phyloP scores from a whole-genome alignment of 805 yeast genomes.

The Candida pini region DNA sequence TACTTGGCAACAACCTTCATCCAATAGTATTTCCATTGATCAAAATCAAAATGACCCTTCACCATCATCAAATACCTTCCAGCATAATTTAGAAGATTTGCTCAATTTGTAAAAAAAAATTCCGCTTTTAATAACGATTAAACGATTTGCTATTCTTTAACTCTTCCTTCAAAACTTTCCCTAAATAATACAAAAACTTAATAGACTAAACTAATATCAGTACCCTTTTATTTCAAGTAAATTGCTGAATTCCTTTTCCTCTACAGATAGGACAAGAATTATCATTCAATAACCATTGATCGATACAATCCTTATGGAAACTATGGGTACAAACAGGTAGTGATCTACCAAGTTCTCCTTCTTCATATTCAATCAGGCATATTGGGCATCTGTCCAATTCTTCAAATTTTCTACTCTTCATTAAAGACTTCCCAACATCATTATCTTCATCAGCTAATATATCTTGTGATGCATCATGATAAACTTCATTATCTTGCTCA shows the following conservation, averaged over 20 bases:
- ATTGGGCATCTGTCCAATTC: constrained; percentile 41
- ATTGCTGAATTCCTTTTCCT: constrained; percentile 31
- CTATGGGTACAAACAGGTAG: constrained; percentile 41
- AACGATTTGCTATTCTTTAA: too few relatives aligned
- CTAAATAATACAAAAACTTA: neutral
- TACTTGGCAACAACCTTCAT: too few relatives aligned
- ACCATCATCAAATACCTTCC: too few relatives aligned
- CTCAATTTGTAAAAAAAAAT: too few relatives aligned
- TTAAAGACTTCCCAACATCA: neutral
- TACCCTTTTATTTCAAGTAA: too few relatives aligned
- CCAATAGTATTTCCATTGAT: too few relatives aligned
- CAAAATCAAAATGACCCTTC: too few relatives aligned
- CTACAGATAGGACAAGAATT: constrained; percentile 59
- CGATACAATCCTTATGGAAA: constrained; percentile 53
- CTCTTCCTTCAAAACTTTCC: too few relatives aligned
- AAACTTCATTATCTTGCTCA: neutral
- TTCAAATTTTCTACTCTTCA: constrained; percentile 3
- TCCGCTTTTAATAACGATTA: too few relatives aligned
- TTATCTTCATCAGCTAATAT: neutral
- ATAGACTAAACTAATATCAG: too few relatives aligned
- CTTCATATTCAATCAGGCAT: constrained; percentile 44
- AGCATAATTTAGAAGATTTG: too few relatives aligned
- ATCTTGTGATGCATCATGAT: constrained; percentile 1
- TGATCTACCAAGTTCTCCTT: constrained; percentile 41
- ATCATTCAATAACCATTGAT: constrained; percentile 47